Evolutionary conservation across 306 rosid species (phyloP).

Genomic region (peach (Prunus persica)): Prunus_persica_NCBIv2 NC_034009.1:37282001-37282500

Average conservation of each 20-base stretch:
- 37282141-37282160: background rate
- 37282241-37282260: background rate
- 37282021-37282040: conserved; percentile 26
- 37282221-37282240: background rate
- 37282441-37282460: conserved; percentile 23
- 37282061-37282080: background rate
- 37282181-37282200: conserved; percentile 12
- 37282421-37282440: conserved; percentile 23
- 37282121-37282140: background rate
- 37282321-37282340: background rate
- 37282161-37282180: background rate
- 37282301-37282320: background rate
- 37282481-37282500: conserved; percentile 48
- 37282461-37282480: conserved; percentile 70
- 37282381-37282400: conserved; percentile 35
- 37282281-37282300: background rate
- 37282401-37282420: conserved; percentile 18
- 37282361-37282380: conserved; percentile 12
- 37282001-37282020: conserved; percentile 28
- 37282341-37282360: conserved; percentile 34
- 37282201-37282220: conserved; percentile 9
- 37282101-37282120: conserved; percentile 11
- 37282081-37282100: conserved; percentile 5
- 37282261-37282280: background rate
- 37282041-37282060: conserved; percentile 35